Evolutionary conservation across 371 early-diverging fungal species (phyloP).

Genomic region (Catenaria anguillulae): DNA sequence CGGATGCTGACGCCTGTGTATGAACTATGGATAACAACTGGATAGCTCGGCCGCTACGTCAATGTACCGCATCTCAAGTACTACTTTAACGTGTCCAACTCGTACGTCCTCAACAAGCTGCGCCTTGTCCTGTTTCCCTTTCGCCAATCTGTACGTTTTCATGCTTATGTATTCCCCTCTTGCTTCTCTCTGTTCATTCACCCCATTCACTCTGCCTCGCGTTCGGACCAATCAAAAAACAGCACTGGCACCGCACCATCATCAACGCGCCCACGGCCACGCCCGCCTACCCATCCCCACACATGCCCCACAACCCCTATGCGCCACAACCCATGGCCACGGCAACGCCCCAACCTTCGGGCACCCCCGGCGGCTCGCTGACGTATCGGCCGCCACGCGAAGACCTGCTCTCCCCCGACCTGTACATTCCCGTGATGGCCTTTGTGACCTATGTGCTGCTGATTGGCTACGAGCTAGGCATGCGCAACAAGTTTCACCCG

Average conservation of each 20-base stretch:
- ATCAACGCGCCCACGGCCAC: too few relatives aligned
- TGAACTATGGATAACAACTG: not conserved
- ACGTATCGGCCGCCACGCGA: slow-evolving; percentile 74
- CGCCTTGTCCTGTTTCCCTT: slow-evolving; percentile 86
- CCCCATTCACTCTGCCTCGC: too few relatives aligned
- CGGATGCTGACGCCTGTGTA: too few relatives aligned
- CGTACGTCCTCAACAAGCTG: slow-evolving; percentile 81
- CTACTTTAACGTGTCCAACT: slow-evolving; percentile 94
- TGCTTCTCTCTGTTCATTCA: too few relatives aligned
- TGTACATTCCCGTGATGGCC: slow-evolving; percentile 96
- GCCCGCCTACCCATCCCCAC: too few relatives aligned
- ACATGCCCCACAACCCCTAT: too few relatives aligned
- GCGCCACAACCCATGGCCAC: not conserved
- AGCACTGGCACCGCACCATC: not conserved
- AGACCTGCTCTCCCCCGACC: slow-evolving; percentile 88
- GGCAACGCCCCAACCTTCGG: not conserved
- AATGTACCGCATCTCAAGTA: slow-evolving; percentile 71
- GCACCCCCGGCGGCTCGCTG: slow-evolving; percentile 33
- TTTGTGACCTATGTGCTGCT: slow-evolving; percentile 86
- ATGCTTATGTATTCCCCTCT: too few relatives aligned
- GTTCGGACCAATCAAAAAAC: too few relatives aligned
- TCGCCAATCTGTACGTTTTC: slow-evolving; percentile 47
- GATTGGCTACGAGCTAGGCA: slow-evolving; percentile 61
- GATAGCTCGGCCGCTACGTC: slow-evolving; percentile 65
- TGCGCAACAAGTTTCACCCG: slow-evolving; percentile 66